Evolutionary conservation across 106 monocot genomes (phyloP), one percentile per base, ranked within the genome.

Genomic region (Allium fistulosum): DNA sequence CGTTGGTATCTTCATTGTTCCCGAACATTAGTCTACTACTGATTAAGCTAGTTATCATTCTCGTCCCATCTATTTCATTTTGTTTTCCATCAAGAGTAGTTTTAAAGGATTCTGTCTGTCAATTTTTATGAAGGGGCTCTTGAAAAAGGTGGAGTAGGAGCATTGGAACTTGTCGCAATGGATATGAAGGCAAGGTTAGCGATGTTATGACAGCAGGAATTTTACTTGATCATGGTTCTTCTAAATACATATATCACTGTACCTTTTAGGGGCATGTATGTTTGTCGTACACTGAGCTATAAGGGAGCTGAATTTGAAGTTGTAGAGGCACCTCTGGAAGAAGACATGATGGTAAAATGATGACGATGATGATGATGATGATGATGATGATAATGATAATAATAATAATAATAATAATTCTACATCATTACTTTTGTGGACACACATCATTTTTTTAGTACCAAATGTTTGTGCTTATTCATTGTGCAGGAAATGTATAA

Each of bases 131-230:
- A 48, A 99, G 97, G 80, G n/a, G 87, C 87, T 75, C 85, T 99
- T 66, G 97, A 99, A 48, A 99, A 93, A 79, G 97, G 97, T 67
- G 97, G 97, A 74, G 92, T 99, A 74, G 97, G 97, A 61, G 97
- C 97, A 37, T 67, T 99, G 51, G 97, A 99, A 69, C 97, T 99
- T 80, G 97, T 99, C 74, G 97, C 97, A 17, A 93, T 99, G 97
- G 97, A 99, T 73, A 93, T 99, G 97, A 99, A 99, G 78, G 92
- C 97, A 68, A 90, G 92, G 97, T 99, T 72, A 73, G 76, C 60
- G 13, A 64, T 48, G 47, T 55, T 49, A 15, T 10, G 7, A 37
- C 37, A 37, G 37, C 37, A 37, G 5, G 37, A 37, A 5, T 37
- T 37, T 37, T 37, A 37, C 37, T 37, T 37, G 37, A 37, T 37